phyloP scores from a whole-genome alignment of 1,284 basidiomycete species.

The Marasmius tenuissimus region DNA sequence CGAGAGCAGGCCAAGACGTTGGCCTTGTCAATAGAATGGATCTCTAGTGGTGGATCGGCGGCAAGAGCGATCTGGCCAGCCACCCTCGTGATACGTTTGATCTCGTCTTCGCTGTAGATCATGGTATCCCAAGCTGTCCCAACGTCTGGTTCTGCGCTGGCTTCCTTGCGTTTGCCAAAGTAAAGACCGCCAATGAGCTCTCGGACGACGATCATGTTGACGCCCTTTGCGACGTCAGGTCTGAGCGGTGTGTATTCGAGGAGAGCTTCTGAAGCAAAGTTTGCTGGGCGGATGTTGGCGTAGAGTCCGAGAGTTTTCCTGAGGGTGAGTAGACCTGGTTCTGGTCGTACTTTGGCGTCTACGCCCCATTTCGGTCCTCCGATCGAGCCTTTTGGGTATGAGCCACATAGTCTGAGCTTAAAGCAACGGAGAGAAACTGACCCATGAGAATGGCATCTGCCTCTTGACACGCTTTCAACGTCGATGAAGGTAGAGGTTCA shows the following conservation, averaged over 20 bases:
- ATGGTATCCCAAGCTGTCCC: constrained; percentile 88
- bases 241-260: constrained; percentile 93
- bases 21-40: constrained; percentile 98
- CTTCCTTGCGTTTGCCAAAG: constrained; percentile 93
- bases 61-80: constrained; percentile 91
- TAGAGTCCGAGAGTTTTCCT: constrained; percentile 94
- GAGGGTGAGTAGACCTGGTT: constrained; percentile 89
- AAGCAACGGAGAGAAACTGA: constrained; percentile 38
- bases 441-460: constrained; percentile 94
- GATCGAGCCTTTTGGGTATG: constrained; percentile 86
- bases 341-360: constrained; percentile 89
- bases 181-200: constrained; percentile 94
- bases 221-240: constrained; percentile 81
- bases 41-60: constrained; percentile 81
- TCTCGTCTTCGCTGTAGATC: constrained; percentile 90
- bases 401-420: too few species aligned
- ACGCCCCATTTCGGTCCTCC: constrained; percentile 99
- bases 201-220: constrained; percentile 92
- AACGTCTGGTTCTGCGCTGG: constrained; percentile 59
- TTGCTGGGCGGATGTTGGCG: constrained; percentile 97
- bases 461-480: constrained; percentile 83
- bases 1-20: constrained; percentile 96
- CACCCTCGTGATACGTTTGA: constrained; percentile 94
- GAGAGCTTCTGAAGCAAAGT: constrained; percentile 91
- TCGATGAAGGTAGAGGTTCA: constrained; percentile 83